phyloP scores from a whole-genome alignment of 331 rosid genomes.

The Quercus phellos region DNA sequence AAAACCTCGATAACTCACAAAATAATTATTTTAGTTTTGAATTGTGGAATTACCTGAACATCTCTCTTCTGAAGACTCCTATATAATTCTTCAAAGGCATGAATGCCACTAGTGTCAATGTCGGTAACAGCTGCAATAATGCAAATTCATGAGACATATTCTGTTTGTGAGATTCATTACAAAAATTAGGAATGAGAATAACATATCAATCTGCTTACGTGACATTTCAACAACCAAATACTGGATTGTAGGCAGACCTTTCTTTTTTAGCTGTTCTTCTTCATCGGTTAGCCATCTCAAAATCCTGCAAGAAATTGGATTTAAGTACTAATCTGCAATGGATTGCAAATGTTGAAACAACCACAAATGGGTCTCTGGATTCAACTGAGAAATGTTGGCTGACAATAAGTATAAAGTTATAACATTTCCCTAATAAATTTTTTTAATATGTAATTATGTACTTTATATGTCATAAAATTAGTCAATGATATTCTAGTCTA shows the following conservation, averaged over 20 bases:
- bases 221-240: constrained; percentile 92
- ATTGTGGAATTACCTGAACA: constrained; percentile 44
- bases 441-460: too few relatives aligned
- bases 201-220: constrained; percentile 38
- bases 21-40: too few relatives aligned
- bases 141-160: neutral
- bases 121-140: constrained; percentile 72
- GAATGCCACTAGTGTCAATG: constrained; percentile 91
- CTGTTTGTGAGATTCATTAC: neutral
- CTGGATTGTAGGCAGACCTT: constrained; percentile 53
- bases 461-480: too few relatives aligned
- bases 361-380: too few relatives aligned
- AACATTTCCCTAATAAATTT: too few relatives aligned
- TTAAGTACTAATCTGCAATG: neutral
- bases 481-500: too few relatives aligned
- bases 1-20: too few relatives aligned
- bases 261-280: constrained; percentile 52
- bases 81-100: constrained; percentile 78
- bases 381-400: too few relatives aligned
- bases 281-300: constrained; percentile 84
- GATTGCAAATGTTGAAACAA: too few relatives aligned
- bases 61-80: constrained; percentile 68
- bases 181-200: neutral
- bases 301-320: constrained; percentile 52
- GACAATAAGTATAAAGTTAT: too few relatives aligned